Evolutionary conservation across 352 stramenopile genomes (phyloP).

Genomic region (Phytophthora gonapodyides): DNA sequence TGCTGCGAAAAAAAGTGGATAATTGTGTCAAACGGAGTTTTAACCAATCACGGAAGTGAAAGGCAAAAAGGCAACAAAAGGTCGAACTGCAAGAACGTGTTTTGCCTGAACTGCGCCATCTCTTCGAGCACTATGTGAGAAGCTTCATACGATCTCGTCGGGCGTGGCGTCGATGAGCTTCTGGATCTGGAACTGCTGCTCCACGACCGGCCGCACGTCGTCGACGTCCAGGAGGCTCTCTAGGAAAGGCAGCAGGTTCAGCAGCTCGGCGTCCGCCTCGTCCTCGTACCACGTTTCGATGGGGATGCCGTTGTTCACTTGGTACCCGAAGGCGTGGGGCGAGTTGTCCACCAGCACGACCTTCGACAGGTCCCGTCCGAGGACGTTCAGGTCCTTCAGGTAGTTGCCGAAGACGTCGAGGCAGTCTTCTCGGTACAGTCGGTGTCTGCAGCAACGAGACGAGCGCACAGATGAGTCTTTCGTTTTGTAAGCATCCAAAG

Average conservation of each 20-base stretch:
- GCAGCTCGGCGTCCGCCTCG: slow-evolving; percentile 94
- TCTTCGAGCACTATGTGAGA: slow-evolving; percentile 5
- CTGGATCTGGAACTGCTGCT: slow-evolving; percentile 92
- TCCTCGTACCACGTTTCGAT: slow-evolving; percentile 99
- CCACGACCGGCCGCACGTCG: slow-evolving; percentile 90
- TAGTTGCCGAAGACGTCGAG: slow-evolving; percentile 98
- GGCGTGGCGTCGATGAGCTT: slow-evolving; percentile 86
- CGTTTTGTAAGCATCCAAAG: too few relatives aligned
- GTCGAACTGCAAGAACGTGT: slow-evolving; percentile 10
- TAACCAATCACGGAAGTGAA: slow-evolving; percentile 10
- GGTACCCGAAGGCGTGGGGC: slow-evolving; percentile 98
- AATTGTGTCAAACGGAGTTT: slow-evolving; percentile 23
- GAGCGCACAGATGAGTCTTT: not conserved
- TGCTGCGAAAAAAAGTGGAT: slow-evolving; percentile 2
- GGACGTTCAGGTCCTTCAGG: slow-evolving; percentile 98
- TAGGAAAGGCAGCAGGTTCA: slow-evolving; percentile 97
- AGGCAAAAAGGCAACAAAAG: not conserved
- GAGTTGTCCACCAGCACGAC: slow-evolving; percentile 98
- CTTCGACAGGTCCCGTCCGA: slow-evolving; percentile 92
- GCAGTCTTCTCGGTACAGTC: slow-evolving; percentile 96
- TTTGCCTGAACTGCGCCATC: slow-evolving; percentile 14
- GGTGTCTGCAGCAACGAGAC: slow-evolving; percentile 60
- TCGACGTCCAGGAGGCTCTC: slow-evolving; percentile 85
- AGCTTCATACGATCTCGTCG: slow-evolving; percentile 51
- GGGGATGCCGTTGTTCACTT: slow-evolving; percentile 98